Evolutionary conservation across 192 early-diverging fungal genomes (phyloP).

Genomic region (Coemansia sp.): DNA sequence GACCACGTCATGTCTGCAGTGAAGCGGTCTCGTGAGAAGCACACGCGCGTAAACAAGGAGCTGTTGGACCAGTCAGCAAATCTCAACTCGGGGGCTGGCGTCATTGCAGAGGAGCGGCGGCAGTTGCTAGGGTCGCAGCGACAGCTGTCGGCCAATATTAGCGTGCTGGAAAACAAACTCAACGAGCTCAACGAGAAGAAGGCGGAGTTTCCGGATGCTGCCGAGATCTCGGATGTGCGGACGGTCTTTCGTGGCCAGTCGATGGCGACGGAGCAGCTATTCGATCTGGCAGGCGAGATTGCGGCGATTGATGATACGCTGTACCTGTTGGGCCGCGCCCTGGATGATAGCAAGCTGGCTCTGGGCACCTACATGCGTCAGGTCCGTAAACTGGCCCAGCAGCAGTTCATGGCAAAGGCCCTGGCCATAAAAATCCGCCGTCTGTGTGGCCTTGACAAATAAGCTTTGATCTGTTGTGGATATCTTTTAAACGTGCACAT

Average conservation of each 20-base stretch:
- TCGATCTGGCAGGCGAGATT: constrained; percentile 85
- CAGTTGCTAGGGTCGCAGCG: constrained; percentile 61
- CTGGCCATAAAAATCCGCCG: constrained; percentile 67
- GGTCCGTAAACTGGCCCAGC: constrained; percentile 75
- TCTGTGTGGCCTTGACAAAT: constrained; percentile 21
- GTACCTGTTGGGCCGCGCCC: constrained; percentile 76
- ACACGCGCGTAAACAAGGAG: constrained; percentile 64
- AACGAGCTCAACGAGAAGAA: constrained; percentile 56
- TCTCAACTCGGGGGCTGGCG: constrained; percentile 69
- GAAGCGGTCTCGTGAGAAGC: constrained; percentile 58
- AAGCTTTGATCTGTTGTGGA: too few species aligned
- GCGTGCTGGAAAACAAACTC: constrained; percentile 62
- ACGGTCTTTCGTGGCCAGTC: constrained; percentile 40
- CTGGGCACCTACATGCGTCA: constrained; percentile 77
- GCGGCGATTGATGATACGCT: constrained; percentile 86
- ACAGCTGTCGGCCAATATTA: constrained; percentile 64
- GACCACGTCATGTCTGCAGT: constrained; percentile 60
- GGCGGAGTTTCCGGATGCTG: constrained; percentile 36
- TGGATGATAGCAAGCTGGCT: constrained; percentile 74
- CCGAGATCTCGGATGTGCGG: constrained; percentile 17
- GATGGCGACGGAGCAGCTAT: constrained; percentile 62
- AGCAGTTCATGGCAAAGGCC: constrained; percentile 88
- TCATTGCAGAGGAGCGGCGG: constrained; percentile 61
- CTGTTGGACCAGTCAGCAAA: constrained; percentile 65
- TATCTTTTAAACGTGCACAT: not conserved